Conservation (phyloP, 1,284 basidiomycete genomes). For the Microbotryum violaceum region DNA sequence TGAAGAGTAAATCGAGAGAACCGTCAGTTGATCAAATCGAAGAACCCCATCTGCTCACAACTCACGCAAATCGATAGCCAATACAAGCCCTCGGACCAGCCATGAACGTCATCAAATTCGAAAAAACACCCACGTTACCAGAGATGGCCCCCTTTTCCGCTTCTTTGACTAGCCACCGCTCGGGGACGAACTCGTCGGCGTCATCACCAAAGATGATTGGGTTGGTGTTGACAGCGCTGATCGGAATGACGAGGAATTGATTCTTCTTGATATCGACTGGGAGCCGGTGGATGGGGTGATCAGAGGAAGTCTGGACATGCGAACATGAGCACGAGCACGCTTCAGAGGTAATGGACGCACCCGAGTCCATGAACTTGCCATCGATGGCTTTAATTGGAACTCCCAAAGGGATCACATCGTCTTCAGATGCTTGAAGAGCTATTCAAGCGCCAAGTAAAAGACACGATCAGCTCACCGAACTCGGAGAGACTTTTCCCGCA, state of each 20-base stretch:
- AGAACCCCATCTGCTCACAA: not conserved
- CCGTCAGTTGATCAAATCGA: not conserved
- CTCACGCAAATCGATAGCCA: conserved; percentile 18
- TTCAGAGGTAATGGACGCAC: too few relatives aligned
- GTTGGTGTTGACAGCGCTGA: conserved; percentile 58
- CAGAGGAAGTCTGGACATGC: too few relatives aligned
- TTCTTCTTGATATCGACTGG: conserved; percentile 48
- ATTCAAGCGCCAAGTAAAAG: too few relatives aligned
- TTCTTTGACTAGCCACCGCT: conserved; percentile 34
- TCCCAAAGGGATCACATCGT: conserved; percentile 63
- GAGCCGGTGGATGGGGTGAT: not conserved
- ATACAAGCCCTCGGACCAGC: conserved; percentile 18
- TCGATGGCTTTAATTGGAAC: conserved; percentile 50
- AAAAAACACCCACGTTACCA: conserved; percentile 20
- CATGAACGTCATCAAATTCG: conserved; percentile 24
- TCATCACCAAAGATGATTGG: conserved; percentile 60
- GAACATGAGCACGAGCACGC: too few relatives aligned
- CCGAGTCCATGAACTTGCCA: conserved; percentile 35
- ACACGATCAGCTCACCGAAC: not conserved
- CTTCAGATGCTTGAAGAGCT: conserved; percentile 49
- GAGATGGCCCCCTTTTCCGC: conserved; percentile 7
- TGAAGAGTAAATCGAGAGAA: not conserved
- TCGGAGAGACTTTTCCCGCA: not conserved
- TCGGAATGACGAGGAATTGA: conserved; percentile 56
- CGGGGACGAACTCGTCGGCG: conserved; percentile 56